Base-by-base conservation (phyloP, 345 rosid species). In the Cardamine resedifolia region DNA sequence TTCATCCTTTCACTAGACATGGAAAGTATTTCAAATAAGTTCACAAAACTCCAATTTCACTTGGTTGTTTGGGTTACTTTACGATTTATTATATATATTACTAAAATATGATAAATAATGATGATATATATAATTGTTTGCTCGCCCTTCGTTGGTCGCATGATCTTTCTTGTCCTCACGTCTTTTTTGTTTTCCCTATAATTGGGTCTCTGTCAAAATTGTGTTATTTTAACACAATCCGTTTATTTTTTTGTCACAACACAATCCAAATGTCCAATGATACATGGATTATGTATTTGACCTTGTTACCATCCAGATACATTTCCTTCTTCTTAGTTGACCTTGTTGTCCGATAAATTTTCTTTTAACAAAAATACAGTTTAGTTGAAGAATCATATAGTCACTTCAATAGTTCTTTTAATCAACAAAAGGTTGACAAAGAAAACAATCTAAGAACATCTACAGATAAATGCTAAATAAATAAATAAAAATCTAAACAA, bases 91-190 rank as follows among this genome's bases (percentile, higher is more conserved):
- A 4, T 20, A 1, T 11, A 23, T 4, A 23, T 21, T 19, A 48
- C 14, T 11, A 33, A 33, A 10, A 58, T 58, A 34, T 20, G 16
- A 50, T 50, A 55, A 20, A 10, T n/a, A 55, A 4, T n/a, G 28
- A 38, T 31, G 10, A 36, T 41, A 56, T 12, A 15, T 30, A 20
- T 11, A 39, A 12, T 30, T 15, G 10, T 28, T 12, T 43, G 10
- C 0, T 28, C 30, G 28, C 4, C 10, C 14, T 49, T 60, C 21
- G 69, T 72, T 62, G 76, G 19, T 19, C 34, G 55, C 63, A 72
- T 61, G 60, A 71, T 28, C 52, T 38, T 27, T 39, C 75, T 61
- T 61, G 68, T 39, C 61, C 24, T 38, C 75, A 71, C 75, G 75
- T 71, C 60, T 38, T 34, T 61, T 34, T 27, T 8, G 23, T 9